A percentile compares a stretch with the other conserved stretches of the same genome.
phyloP scores from a whole-genome alignment of 164 flowering plant species.

The Nymphaea colorata region DNA sequence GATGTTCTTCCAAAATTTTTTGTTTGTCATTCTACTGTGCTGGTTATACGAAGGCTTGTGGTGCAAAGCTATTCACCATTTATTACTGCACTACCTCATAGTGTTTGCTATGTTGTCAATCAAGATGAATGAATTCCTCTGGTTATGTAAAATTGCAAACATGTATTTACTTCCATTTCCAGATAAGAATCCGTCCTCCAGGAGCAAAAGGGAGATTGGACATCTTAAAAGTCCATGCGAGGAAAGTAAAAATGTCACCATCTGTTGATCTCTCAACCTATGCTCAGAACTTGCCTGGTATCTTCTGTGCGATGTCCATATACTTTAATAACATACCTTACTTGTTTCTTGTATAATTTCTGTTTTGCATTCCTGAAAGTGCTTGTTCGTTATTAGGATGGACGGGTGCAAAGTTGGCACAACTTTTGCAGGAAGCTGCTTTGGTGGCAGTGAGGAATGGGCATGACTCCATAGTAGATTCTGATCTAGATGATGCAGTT shows the following conservation, averaged over 20 bases:
- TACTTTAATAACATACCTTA: neutral
- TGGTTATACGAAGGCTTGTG: too few relatives aligned
- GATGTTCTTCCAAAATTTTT: neutral
- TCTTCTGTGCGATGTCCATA: neutral
- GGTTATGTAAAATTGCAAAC: too few relatives aligned
- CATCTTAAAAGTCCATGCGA: constrained; percentile 86
- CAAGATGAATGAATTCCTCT: too few relatives aligned
- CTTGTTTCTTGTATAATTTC: neutral
- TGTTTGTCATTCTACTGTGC: neutral
- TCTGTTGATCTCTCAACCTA: constrained; percentile 73
- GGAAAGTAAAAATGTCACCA: constrained; percentile 84
- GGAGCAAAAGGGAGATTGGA: constrained; percentile 81
- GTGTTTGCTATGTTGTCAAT: neutral
- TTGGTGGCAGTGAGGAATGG: constrained; percentile 84
- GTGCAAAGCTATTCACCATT: neutral
- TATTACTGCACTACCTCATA: too few relatives aligned
- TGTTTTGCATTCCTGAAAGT: neutral
- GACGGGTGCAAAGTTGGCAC: constrained; percentile 93
- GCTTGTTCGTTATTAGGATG: constrained; percentile 44
- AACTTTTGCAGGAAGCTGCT: constrained; percentile 93
- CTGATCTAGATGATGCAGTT: constrained; percentile 89
- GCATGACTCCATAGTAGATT: constrained; percentile 53
- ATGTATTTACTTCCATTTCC: constrained; percentile 1
- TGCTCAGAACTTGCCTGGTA: constrained; percentile 92
- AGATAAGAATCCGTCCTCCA: constrained; percentile 89